Conservation (phyloP, 345 rosid genomes). For the Melaleuca quinquenervia region DNA sequence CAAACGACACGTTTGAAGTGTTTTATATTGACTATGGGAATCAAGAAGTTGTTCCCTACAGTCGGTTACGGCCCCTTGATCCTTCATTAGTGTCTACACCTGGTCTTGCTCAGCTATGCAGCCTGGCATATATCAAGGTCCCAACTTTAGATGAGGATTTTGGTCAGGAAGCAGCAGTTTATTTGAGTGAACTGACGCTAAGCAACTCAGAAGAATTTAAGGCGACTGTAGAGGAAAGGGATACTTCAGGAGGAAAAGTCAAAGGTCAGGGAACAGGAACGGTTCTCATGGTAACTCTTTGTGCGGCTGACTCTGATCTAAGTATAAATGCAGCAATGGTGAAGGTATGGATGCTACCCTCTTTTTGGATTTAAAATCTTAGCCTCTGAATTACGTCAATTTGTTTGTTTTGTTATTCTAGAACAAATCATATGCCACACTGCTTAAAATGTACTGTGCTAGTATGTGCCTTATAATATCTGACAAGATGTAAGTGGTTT, state of each 20-base stretch:
- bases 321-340: slow-evolving; percentile 83
- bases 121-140: slow-evolving; percentile 85
- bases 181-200: slow-evolving; percentile 48
- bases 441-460: background rate
- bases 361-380: background rate
- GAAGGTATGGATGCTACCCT: slow-evolving; percentile 38
- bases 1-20: slow-evolving; percentile 76
- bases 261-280: slow-evolving; percentile 97
- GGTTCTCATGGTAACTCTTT: slow-evolving; percentile 53
- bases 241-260: slow-evolving; percentile 76
- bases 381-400: background rate
- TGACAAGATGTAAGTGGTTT: background rate
- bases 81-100: slow-evolving; percentile 65
- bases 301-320: slow-evolving; percentile 61
- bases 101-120: slow-evolving; percentile 87
- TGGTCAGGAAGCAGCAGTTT: slow-evolving; percentile 82
- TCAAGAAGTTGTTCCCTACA: slow-evolving; percentile 75
- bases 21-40: slow-evolving; percentile 94
- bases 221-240: slow-evolving; percentile 80
- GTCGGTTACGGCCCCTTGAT: slow-evolving; percentile 64
- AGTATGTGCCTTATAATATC: background rate
- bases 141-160: slow-evolving; percentile 75
- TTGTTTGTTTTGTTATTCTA: background rate
- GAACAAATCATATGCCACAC: background rate
- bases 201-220: slow-evolving; percentile 58